Base-by-base conservation (phyloP, 2,329 filamentous ascomycete genomes). In the Aspergillus novoparasiticus region DNA sequence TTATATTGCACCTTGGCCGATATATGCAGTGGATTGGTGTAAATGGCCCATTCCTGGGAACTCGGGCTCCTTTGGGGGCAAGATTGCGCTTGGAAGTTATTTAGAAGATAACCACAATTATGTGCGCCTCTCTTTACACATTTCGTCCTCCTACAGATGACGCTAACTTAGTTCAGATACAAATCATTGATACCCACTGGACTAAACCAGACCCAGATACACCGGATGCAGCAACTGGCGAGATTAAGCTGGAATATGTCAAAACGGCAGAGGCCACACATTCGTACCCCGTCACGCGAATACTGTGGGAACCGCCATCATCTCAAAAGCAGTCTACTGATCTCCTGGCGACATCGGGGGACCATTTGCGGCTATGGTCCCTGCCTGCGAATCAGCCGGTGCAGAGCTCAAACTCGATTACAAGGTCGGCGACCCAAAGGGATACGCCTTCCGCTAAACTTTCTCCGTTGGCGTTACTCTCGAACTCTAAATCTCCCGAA, bases 21-120 rank as follows among this genome's bases (percentile, higher is more conserved):
- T 96, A 60, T 99, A 98, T 77, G 94, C 95, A 14, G 94, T 96
- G 72, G 95, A 99, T 81, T 99, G 95, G 95, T 99, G 95, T 83
- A 99, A 99, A 80, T 99, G 95, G 94, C 88, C 91, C 19, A 89
- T 94, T 2, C 88, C 93, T 46, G 72, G 89, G 80, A 72, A 63
- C 53, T 70, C 89, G 43, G 76, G 73, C 58, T 82, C 82, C 69
- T 89, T 92, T 66, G 93, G 92, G 4, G 95, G 95, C 45, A 98
- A 98, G 79, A 86, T 99, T 71, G 95, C 95, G 14, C 85, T 99
- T 45, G 95, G 94, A 64, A 99, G 95, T 81, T 98, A 98, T 76
- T 82, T 98, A 58, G 95, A 99, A 80, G 95, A 99, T 79, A 94
- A 94, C 6, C 95, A 99, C 81, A 99, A 99, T 77, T 99, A 96